Evolutionary conservation across 2,329 filamentous ascomycete species (phyloP).

Genomic region (Exophiala xenobiotica): DNA sequence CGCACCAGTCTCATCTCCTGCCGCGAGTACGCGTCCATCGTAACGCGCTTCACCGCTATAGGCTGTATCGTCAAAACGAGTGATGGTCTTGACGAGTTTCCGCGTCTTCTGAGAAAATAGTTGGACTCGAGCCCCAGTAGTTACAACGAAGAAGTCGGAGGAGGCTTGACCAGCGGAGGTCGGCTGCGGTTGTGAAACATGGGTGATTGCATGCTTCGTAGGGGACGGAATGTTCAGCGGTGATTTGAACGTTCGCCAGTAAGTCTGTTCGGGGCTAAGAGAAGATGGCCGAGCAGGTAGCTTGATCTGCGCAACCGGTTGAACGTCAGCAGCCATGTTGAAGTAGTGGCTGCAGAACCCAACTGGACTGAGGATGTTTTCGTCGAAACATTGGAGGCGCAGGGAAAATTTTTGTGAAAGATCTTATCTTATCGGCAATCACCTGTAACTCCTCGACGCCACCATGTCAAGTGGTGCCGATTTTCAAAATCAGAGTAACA

Average conservation of each 20-base stretch:
- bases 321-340: conserved; percentile 80
- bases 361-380: no score
- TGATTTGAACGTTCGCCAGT: conserved; percentile 95
- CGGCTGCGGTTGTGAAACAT: conserved; percentile 72
- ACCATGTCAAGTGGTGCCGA: no score
- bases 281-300: conserved; percentile 78
- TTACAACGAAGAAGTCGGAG: conserved; percentile 74
- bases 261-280: conserved; percentile 86
- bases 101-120: conserved; percentile 90
- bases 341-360: neutral
- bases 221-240: conserved; percentile 87
- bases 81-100: conserved; percentile 90
- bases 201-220: conserved; percentile 83
- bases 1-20: conserved; percentile 85
- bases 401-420: conserved; percentile 2
- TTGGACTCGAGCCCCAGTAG: conserved; percentile 89
- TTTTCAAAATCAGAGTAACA: no score
- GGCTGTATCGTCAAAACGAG: conserved; percentile 87
- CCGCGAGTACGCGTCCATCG: conserved; percentile 85
- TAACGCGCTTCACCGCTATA: conserved; percentile 83
- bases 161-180: conserved; percentile 58
- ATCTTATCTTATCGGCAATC: neutral
- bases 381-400: neutral
- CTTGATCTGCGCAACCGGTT: conserved; percentile 76
- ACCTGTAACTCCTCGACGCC: no score